A percentile compares a stretch with the other conserved stretches of the same genome.
Evolutionary conservation across 2,329 filamentous ascomycete genomes (phyloP).

Genomic region (Penicillium aurantiogriseum): DNA sequence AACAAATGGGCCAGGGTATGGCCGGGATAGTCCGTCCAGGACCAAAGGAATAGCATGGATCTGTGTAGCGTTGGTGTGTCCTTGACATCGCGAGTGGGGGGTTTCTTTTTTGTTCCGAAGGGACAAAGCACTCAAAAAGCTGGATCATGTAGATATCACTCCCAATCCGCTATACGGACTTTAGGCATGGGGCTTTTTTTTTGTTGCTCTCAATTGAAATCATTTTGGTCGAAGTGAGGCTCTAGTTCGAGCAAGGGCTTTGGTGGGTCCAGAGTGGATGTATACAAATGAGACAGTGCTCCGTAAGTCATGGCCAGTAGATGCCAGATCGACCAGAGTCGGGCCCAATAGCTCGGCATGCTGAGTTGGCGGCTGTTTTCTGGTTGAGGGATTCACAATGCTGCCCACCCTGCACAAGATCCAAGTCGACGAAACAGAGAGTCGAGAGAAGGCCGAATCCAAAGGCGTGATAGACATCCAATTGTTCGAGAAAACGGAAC

Average conservation of each 20-base stretch:
- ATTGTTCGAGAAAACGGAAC: background rate
- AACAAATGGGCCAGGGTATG: constrained; percentile 18
- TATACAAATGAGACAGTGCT: background rate
- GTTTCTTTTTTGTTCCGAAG: constrained; percentile 18
- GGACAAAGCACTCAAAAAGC: constrained; percentile 13
- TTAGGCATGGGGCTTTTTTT: constrained; percentile 8
- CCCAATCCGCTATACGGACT: constrained; percentile 12
- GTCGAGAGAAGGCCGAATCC: background rate
- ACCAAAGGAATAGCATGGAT: constrained; percentile 20
- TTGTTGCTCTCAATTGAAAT: background rate
- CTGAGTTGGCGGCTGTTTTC: background rate
- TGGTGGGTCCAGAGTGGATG: background rate
- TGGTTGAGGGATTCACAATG: background rate
- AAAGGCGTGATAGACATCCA: background rate
- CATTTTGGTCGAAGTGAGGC: background rate
- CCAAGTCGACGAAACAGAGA: background rate
- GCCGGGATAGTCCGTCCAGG: constrained; percentile 22
- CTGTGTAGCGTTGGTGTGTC: constrained; percentile 21
- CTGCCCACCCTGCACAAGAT: background rate
- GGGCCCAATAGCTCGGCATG: background rate
- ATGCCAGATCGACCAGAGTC: background rate
- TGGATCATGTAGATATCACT: constrained; percentile 8
- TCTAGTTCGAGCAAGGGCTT: background rate
- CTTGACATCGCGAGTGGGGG: constrained; percentile 13
- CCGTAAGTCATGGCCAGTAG: background rate